Conservation (phyloP, 139 green algal genomes). For the Tetradesmus lagerheimii region DNA sequence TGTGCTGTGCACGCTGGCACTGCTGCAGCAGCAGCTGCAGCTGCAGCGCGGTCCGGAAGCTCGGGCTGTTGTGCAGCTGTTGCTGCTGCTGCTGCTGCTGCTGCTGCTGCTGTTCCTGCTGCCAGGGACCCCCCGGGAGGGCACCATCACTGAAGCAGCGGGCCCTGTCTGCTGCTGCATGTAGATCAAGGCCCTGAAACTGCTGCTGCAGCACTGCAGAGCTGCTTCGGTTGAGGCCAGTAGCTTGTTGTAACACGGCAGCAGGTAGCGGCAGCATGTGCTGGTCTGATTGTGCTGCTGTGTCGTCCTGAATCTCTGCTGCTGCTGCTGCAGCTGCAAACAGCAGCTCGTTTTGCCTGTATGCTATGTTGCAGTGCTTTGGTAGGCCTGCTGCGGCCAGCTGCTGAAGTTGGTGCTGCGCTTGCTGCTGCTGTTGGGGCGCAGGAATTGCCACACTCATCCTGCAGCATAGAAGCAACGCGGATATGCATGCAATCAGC, state of each 20-base stretch:
- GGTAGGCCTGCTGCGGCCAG: neutral
- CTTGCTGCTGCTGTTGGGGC: slow-evolving; percentile 29
- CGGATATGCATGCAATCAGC: neutral
- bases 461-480: neutral
- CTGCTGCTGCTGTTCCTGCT: neutral
- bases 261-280: neutral
- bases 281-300: neutral
- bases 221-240: slow-evolving; percentile 2
- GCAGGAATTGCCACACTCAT: slow-evolving; percentile 18
- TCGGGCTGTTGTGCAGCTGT: neutral
- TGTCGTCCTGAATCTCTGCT: neutral
- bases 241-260: slow-evolving; percentile 14
- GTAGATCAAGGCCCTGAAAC: neutral
- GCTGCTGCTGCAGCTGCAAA: slow-evolving; percentile 14
- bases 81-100: slow-evolving; percentile 6
- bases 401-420: slow-evolving; percentile 14
- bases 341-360: neutral
- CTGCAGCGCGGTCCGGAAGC: neutral
- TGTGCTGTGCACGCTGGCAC: neutral
- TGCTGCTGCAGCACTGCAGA: slow-evolving; percentile 6
- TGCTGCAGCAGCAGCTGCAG: slow-evolving; percentile 9
- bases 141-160: neutral
- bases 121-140: neutral
- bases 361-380: neutral
- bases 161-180: neutral